These are phyloP conservation scores for Saussurea involucrata DNA, from an alignment of 129 eudicot species.

Conservation along the genomic window DNA sequence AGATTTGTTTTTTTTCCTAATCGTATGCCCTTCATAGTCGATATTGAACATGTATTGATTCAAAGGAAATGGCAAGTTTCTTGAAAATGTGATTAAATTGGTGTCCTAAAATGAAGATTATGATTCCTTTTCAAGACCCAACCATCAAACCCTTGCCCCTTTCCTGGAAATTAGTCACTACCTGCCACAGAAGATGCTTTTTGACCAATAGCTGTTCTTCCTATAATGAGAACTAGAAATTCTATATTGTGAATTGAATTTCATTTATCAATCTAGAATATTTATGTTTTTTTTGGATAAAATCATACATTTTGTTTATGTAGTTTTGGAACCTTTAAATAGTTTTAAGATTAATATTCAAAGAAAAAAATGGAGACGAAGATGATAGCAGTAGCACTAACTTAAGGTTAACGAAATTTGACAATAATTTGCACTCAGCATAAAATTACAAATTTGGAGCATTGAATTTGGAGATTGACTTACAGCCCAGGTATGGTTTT, in stretches of 20 bases:
- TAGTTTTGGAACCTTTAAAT: not conserved
- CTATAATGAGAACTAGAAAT: not conserved
- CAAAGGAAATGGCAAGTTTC: not conserved
- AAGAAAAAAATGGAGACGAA: not conserved
- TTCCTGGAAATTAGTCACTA: too few relatives aligned
- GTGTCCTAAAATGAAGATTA: not conserved
- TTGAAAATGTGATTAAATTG: not conserved
- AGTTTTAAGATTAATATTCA: not conserved
- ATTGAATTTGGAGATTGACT: not conserved
- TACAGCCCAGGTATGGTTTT: not conserved
- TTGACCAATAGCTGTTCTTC: too few relatives aligned
- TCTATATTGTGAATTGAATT: not conserved
- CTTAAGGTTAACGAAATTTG: not conserved
- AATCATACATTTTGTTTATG: not conserved
- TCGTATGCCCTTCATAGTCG: not conserved
- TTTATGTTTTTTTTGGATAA: not conserved
- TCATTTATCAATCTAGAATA: not conserved
- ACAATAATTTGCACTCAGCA: not conserved
- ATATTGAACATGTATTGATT: not conserved
- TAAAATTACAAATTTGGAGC: conserved; percentile 14
- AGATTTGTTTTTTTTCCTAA: too few relatives aligned
- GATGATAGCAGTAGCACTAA: not conserved
- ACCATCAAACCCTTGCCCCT: conserved; percentile 3
- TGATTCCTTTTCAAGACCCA: not conserved
- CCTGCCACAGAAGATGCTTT: too few relatives aligned